Evolutionary conservation across 495 filamentous ascomycete species (phyloP), one percentile per base, ranked within the genome.

Genomic region (Aspergillus cavernicola): DNA sequence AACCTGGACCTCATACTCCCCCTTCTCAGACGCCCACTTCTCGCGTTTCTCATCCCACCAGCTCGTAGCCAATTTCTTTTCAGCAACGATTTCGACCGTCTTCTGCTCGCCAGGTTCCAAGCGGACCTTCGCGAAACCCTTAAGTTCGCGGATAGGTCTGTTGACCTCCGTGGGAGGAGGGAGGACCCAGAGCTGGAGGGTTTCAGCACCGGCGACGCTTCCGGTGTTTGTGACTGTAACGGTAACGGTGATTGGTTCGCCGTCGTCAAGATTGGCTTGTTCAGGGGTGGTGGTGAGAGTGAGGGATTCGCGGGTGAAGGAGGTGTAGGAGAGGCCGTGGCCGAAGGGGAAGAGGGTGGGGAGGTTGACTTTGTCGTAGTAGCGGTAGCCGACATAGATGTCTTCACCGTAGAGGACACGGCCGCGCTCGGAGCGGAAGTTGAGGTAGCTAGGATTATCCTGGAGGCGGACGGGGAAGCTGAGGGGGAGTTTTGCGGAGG

Each of bases 301-400:
- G 15, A 88, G 79, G 18, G 82, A 69, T 11, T 81, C 81, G 62
- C 89, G 89, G 26, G 74, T 67, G 63, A 95, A 95, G 5, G 75
- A 83, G 0, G 89, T 89, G 66, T 93, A 95, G 0, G 85, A 89
- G 9, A 95, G 80, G 18, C 90, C 90, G 64, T 92, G 84, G 38
- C 90, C 89, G 61, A 95, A 95, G 40, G 85, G 75, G 70, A 93
- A 93, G 0, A 86, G 76, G 0, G 88, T 84, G 1, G 72, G 67
- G 28, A 86, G 72, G 11, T 80, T 70, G n/a, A 78, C 66, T 39
- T 83, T 81, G 64, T 95, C 89, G 71, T 90, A 95, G 70, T 87
- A 87, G 2, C 87, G 75, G 66, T 95, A 95, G 2, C 89, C 89
- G 48, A 95, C 84, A 65, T 86, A 92, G 42, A 95, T 70, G 53